A percentile compares a stretch with the other conserved stretches of the same genome.
phyloP scores from a whole-genome alignment of 139 green algal genomes.

The Chlorokybus atmophyticus region DNA sequence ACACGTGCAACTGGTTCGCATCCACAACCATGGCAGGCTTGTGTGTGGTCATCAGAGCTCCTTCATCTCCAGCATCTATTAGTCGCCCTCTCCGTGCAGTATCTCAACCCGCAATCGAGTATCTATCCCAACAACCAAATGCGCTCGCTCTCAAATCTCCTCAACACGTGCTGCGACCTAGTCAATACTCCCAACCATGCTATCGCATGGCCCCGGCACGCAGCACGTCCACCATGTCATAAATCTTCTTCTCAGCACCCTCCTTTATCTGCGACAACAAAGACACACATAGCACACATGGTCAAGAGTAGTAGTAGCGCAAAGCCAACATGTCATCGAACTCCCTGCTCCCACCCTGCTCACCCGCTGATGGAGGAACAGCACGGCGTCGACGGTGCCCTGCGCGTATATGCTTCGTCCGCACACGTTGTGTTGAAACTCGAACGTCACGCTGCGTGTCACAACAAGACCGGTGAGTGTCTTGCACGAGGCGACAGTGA shows the following conservation, averaged over 20 bases:
- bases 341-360: not conserved
- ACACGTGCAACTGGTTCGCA: too few species aligned
- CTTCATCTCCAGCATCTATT: too few species aligned
- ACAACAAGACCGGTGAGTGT: not conserved
- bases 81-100: too few species aligned
- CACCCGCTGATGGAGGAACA: constrained; percentile 58
- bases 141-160: too few species aligned
- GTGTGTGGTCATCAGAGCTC: too few species aligned
- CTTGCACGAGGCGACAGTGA: constrained; percentile 1
- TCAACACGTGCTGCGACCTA: too few species aligned
- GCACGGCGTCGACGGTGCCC: constrained; percentile 81
- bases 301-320: not conserved
- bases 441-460: constrained; percentile 54
- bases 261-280: constrained; percentile 37
- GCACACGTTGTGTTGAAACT: constrained; percentile 97
- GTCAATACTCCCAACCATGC: too few species aligned
- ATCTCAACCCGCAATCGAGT: too few species aligned
- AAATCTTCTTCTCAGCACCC: constrained; percentile 60
- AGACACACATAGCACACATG: not conserved
- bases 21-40: too few species aligned
- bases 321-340: constrained; percentile 1
- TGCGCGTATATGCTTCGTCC: constrained; percentile 86
- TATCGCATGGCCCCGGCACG: constrained; percentile 71
- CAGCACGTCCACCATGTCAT: constrained; percentile 97
- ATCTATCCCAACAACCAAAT: too few species aligned